A percentile compares a stretch with the other conserved stretches of the same genome.
These are phyloP conservation scores for Cryptosporidium ubiquitum DNA, from an alignment of 169 alveolate genomes.

Conservation along the genomic window DNA sequence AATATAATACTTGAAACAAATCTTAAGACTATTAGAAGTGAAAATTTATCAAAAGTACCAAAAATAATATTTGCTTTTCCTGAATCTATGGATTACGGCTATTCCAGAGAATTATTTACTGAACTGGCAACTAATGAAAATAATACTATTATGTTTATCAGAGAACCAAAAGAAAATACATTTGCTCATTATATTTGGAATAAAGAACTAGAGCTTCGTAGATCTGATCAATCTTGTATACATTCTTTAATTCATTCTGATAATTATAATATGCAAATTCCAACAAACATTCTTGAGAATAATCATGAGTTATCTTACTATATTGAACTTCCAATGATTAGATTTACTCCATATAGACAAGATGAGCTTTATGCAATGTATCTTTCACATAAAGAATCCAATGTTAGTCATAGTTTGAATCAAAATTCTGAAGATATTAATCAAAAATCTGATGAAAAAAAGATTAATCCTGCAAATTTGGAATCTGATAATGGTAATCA, in stretches of 20 bases:
- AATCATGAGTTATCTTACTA: conserved; percentile 18
- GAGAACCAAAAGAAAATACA: conserved; percentile 60
- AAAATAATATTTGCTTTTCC: conserved; percentile 63
- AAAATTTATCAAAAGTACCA: conserved; percentile 23
- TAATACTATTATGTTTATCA: conserved; percentile 44
- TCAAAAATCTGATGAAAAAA: not conserved
- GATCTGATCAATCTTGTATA: conserved; percentile 10
- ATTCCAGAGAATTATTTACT: conserved; percentile 67
- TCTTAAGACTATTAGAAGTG: conserved; percentile 41
- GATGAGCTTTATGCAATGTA: conserved; percentile 70
- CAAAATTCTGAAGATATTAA: not conserved
- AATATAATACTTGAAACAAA: conserved; percentile 45
- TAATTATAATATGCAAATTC: not conserved
- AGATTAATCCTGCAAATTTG: not conserved
- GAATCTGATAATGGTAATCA: not conserved
- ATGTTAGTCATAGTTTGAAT: not conserved
- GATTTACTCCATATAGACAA: conserved; percentile 62
- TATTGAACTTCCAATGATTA: conserved; percentile 56
- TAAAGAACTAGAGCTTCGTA: conserved; percentile 12
- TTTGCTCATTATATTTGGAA: conserved; percentile 63
- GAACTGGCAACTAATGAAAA: conserved; percentile 47
- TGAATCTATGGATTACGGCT: conserved; percentile 67
- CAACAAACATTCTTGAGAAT: conserved; percentile 11
- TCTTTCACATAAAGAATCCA: conserved; percentile 59
- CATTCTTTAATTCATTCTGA: conserved; percentile 13